A percentile compares a stretch with the other conserved stretches of the same genome.
Evolutionary conservation across 1,284 basidiomycete genomes (phyloP).

Genomic region (Ganoderma lingzhi): DNA sequence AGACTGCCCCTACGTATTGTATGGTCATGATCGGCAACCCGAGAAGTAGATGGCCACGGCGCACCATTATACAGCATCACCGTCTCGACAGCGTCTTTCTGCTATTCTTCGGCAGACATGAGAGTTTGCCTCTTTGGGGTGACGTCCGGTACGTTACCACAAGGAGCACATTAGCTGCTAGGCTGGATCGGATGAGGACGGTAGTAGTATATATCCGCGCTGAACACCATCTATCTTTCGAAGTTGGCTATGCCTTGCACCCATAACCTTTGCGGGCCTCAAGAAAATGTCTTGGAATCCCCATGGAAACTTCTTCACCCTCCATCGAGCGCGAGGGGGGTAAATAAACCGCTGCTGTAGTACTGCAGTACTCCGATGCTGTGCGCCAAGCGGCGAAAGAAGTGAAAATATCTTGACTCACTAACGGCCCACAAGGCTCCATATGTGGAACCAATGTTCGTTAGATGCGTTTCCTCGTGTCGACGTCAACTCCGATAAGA

Average conservation of each 20-base stretch:
- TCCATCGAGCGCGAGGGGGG: too few relatives aligned
- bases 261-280: not conserved
- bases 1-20: not conserved
- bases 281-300: not conserved
- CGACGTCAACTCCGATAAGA: too few relatives aligned
- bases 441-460: too few relatives aligned
- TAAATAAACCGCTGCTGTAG: too few relatives aligned
- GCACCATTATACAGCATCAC: slow-evolving; percentile 1
- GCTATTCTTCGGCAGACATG: not conserved
- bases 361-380: too few relatives aligned
- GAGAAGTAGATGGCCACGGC: not conserved
- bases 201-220: not conserved
- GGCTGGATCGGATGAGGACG: not conserved
- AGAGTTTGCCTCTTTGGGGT: not conserved
- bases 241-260: not conserved
- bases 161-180: not conserved
- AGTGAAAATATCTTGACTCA: too few relatives aligned
- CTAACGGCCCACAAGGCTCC: too few relatives aligned
- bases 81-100: not conserved
- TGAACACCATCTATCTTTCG: not conserved
- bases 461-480: too few relatives aligned
- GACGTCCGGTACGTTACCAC: not conserved
- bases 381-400: too few relatives aligned
- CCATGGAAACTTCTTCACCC: not conserved
- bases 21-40: not conserved